Conservation (phyloP, 2,329 filamentous ascomycete species). For the Xylariaceae sp. region DNA sequence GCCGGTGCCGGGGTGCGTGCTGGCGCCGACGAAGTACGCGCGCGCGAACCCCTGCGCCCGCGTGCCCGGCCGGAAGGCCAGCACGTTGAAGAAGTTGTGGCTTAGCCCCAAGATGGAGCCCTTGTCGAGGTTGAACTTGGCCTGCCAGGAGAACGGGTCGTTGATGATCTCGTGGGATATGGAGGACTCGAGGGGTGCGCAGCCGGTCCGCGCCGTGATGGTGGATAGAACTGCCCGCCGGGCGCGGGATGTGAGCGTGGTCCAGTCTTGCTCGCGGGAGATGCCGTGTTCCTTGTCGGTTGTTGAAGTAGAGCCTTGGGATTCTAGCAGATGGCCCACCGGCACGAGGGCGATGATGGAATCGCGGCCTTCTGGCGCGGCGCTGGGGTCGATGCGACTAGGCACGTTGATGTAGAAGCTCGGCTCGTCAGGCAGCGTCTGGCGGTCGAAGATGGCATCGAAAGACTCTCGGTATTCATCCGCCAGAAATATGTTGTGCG, state of each 20-base stretch:
- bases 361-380: constrained; percentile 70
- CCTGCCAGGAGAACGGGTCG: constrained; percentile 68
- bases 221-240: constrained; percentile 66
- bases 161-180: constrained; percentile 69
- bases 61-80: constrained; percentile 68
- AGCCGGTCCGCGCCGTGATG: constrained; percentile 65
- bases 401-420: constrained; percentile 82
- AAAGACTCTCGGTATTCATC: constrained; percentile 76
- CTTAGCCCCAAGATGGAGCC: constrained; percentile 75
- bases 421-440: constrained; percentile 69
- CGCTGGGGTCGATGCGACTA: constrained; percentile 69
- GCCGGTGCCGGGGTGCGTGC: constrained; percentile 76
- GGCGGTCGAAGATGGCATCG: constrained; percentile 74
- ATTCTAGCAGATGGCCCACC: constrained; percentile 68
- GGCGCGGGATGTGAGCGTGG: constrained; percentile 62
- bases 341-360: constrained; percentile 73
- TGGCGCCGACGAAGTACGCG: constrained; percentile 76
- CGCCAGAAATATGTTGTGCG: constrained; percentile 80
- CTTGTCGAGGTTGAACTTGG: constrained; percentile 74
- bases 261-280: constrained; percentile 62
- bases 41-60: constrained; percentile 54
- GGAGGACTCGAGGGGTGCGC: constrained; percentile 50
- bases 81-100: constrained; percentile 76
- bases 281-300: constrained; percentile 41
- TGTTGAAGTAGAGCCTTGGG: constrained; percentile 33